Evolutionary conservation across 345 rosid species (phyloP), one percentile per base, ranked within the genome.

Genomic region (Erodium maritimum): DNA sequence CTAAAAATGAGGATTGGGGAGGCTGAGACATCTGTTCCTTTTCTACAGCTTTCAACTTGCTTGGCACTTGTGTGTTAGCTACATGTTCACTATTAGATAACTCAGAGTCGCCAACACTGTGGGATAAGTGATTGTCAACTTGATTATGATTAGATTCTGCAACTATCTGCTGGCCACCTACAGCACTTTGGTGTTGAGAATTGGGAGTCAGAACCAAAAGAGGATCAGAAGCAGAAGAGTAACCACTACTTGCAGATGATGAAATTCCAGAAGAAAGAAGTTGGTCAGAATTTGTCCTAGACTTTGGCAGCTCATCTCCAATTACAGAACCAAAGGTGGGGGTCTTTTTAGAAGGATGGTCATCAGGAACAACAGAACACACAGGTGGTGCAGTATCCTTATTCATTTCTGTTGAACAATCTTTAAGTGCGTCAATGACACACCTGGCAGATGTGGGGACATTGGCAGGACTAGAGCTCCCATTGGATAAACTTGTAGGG

Each of bases 181-280:
- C 61, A 19, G 64, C 55, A 72, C 65, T 77, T 63, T 69, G 65
- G 56, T 61, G 65, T 21, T 48, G 23, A 0, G 65, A 54, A 52
- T n/a, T 51, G 63, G 34, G 50, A 19, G 77, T 66, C 20, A 70
- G 66, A n/a, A 73, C 74, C 65, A 69, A 57, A 55, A 78, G 70
- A 58, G 73, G 72, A 54, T 78, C 82, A 52, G 74, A 70, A 66
- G 68, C 75, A 54, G 72, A 67, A 54, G 83, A 67, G 48, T 42
- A 0, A 42, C 65, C 70, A 37, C 71, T 77, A 62, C 80, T 69
- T 33, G 48, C 72, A 29, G 37, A 29, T 25, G 71, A 57, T 42
- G 65, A 45, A 63, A 34, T 21, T 22, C 50, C 37, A 58, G 67
- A 57, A 58, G 37, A 29, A 29, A 59, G 65, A 48, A 54, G 65